Evolutionary conservation across 2,329 filamentous ascomycete species (phyloP).

Genomic region (Xylariomycetidae sp.): DNA sequence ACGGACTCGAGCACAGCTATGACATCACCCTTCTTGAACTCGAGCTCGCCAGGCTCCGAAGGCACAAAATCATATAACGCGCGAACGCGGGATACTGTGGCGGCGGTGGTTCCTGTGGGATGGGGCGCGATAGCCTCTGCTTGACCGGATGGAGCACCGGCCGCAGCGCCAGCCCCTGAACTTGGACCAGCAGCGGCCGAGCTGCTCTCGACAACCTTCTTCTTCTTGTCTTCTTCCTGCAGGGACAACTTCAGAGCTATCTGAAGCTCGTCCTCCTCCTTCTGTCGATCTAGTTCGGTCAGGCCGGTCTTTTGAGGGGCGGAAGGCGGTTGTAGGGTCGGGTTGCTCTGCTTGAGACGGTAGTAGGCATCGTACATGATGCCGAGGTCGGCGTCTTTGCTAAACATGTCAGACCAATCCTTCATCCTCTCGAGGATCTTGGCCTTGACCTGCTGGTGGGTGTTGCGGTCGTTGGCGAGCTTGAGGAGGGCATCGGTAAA

Average conservation of each 20-base stretch:
- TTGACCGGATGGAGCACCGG: slow-evolving; percentile 26
- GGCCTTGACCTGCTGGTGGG: slow-evolving; percentile 91
- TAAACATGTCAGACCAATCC: slow-evolving; percentile 94
- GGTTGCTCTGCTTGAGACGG: slow-evolving; percentile 79
- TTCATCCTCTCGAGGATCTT: slow-evolving; percentile 97
- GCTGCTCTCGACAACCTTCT: slow-evolving; percentile 35
- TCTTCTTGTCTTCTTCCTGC: slow-evolving; percentile 73
- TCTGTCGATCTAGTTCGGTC: slow-evolving; percentile 82
- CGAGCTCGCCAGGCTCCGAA: slow-evolving; percentile 88
- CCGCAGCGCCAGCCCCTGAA: slow-evolving; percentile 17
- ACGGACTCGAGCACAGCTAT: slow-evolving; percentile 97
- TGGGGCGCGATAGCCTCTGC: slow-evolving; percentile 51
- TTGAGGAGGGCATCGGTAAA: slow-evolving; percentile 92
- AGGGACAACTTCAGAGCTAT: slow-evolving; percentile 92
- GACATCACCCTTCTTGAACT: slow-evolving; percentile 94
- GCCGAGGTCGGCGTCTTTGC: slow-evolving; percentile 80
- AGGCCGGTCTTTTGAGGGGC: slow-evolving; percentile 91
- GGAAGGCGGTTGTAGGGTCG: slow-evolving; percentile 83
- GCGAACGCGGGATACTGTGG: slow-evolving; percentile 89
- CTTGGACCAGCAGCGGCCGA: slow-evolving; percentile 28
- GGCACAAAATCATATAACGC: slow-evolving; percentile 94
- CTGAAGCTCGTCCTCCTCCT: slow-evolving; percentile 95
- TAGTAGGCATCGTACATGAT: slow-evolving; percentile 97
- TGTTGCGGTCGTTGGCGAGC: slow-evolving; percentile 90
- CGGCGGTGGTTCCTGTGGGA: slow-evolving; percentile 83